Evolutionary conservation across 169 alveolate species (phyloP), one percentile per base, ranked within the genome.

Genomic region (Cystoisospora suis): DNA sequence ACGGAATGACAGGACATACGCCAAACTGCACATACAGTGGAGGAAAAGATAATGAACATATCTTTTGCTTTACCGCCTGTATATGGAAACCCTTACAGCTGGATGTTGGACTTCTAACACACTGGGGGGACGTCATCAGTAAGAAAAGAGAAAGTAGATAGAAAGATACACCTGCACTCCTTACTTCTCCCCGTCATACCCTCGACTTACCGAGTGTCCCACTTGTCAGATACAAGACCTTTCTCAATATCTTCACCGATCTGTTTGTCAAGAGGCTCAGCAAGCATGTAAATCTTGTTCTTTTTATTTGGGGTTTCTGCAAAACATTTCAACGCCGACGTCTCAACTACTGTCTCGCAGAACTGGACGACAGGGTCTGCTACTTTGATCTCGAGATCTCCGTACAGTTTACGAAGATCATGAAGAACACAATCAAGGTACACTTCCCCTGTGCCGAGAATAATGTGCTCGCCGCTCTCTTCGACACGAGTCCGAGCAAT

Each of bases 381-480:
- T 7, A 99, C 99, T 90, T 98, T 99, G 42, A 99, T 97, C 96
- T 99, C 99, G 53, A 99, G 95, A 93, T 99, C 99, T 27, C 99
- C 99, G 93, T 98, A 99, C 89, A 98, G 96, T 90, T 97, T 95
- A 81, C 99, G 96, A 34, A 99, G 96, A 91, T 99, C 99, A 92
- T 99, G 99, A 90, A 99, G 95, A 40, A 98, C 96, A 91, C 99
- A 98, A 94, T 99, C 99, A 89, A 99, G 92, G 94, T 98, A 98
- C 79, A 99, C 92, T 91, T 99, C 99, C 12, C 99, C 99, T 1
- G 99, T 98, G 44, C 99, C 99, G 87, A 98, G 92, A 61, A 99
- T 87, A 29, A 99, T 97, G 75, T 80, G 88, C 88, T 81, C 96
- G 42, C 86, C 91, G 23, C 83, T 47, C 49, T 99, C 99, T 91